Evolutionary conservation across 2,329 filamentous ascomycete species (phyloP), one percentile per base, ranked within the genome.

Genomic region (Polytolypa hystricis): DNA sequence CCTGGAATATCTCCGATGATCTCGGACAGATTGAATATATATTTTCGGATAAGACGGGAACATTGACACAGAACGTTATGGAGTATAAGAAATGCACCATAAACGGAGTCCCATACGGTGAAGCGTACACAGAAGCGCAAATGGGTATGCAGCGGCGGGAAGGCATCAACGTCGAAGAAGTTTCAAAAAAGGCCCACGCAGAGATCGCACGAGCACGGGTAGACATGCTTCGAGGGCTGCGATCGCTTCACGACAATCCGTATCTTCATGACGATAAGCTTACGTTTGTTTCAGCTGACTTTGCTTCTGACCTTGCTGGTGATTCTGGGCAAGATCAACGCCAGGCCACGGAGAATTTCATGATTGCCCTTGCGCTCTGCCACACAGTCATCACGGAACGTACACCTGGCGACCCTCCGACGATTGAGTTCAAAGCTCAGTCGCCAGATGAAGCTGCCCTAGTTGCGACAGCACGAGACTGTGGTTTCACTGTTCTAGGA

Each of bases 11-110:
- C 34, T 96, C 89, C 1, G 91, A 98, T 54, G 93, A 98, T 51
- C 71, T 98, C 31, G 91, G 91, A 9, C 91, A 98, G 62, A 94
- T 98, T 44, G 91, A 96, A 61, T 98, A 96, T 66, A 94, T 98
- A 47, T 98, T 98, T 61, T 95, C 84, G 0, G 84, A 93, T 68
- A 93, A 93, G 63, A 93, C 84, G 0, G 84, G 84, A 40, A 93
- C 84, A 2, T 64, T 93, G 45, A 93, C 84, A 0, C 84, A 93
- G 52, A 93, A 93, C 56, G 82, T 93, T 36, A 93, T 93, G 91
- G 93, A 98, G 58, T 98, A 96, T 74, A 98, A 96, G 61, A 98
- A 98, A 61, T 86, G 82, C 38, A 93, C 87, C 0, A 80, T 98
- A 61, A 96, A 96, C 52, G 89, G 89, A n/a, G 75, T 91, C 42